Percentiles rank a stretch among this genome's conserved stretches.
Conservation (phyloP, 306 rosid genomes). For the Sechiopsis laciniata region DNA sequence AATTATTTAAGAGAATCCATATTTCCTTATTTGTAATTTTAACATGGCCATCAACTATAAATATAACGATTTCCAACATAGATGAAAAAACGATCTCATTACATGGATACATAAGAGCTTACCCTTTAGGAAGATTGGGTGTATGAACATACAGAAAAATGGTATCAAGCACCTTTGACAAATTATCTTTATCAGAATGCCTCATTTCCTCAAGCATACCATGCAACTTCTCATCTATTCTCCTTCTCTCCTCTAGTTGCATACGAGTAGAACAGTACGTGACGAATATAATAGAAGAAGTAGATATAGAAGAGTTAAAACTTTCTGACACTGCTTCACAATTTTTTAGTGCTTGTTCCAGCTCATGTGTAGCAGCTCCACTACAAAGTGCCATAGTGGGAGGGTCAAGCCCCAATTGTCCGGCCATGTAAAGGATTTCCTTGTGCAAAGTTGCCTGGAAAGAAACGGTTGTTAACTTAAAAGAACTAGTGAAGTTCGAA, state of each 20-base stretch:
- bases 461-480: conserved; percentile 11
- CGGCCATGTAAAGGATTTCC: conserved; percentile 94
- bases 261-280: conserved; percentile 59
- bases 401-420: conserved; percentile 90
- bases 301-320: conserved; percentile 67
- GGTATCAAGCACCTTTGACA: conserved; percentile 43
- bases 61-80: neutral
- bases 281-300: conserved; percentile 55
- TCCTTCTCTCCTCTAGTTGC: conserved; percentile 38
- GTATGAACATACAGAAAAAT: conserved; percentile 60
- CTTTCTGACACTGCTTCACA: conserved; percentile 86
- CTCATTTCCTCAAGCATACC: conserved; percentile 47
- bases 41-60: neutral
- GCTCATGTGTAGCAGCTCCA: conserved; percentile 61
- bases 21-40: conserved; percentile 1
- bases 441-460: conserved; percentile 81
- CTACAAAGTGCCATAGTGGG: conserved; percentile 74
- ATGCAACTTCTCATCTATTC: conserved; percentile 51
- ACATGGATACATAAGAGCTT: conserved; percentile 4
- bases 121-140: conserved; percentile 90
- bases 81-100: conserved; percentile 2
- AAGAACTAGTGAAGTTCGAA: neutral
- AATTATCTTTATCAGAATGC: conserved; percentile 31
- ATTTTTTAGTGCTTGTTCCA: conserved; percentile 71
- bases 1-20: neutral